phyloP scores from a whole-genome alignment of 371 early-diverging fungal genomes.

The Mucor saturninus region DNA sequence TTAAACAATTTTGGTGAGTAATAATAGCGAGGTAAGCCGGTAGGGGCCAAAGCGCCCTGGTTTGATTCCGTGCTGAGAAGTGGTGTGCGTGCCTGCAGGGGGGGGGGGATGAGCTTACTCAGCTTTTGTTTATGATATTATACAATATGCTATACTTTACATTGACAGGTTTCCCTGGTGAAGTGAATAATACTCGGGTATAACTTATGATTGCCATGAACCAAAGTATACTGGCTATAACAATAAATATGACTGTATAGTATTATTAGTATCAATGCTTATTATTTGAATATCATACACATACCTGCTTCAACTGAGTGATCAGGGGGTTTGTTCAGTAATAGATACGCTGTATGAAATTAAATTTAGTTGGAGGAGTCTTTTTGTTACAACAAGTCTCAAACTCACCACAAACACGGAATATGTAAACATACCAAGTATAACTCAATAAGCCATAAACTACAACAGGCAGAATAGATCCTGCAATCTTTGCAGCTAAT shows the following conservation, averaged over 20 bases:
- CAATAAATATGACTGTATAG: conserved; percentile 46
- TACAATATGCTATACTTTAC: conserved; percentile 21
- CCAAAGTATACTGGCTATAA: conserved; percentile 50
- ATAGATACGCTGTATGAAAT: conserved; percentile 8
- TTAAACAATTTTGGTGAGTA: conserved; percentile 41
- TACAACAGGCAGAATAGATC: conserved; percentile 39
- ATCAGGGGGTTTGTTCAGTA: conserved; percentile 18
- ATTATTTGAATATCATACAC: background rate
- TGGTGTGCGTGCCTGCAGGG: conserved; percentile 21
- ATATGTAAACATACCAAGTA: conserved; percentile 59
- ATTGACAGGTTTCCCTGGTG: conserved; percentile 53
- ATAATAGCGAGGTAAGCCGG: conserved; percentile 30
- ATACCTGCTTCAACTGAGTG: conserved; percentile 41
- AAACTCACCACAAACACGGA: conserved; percentile 58
- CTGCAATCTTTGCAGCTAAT: conserved; percentile 24
- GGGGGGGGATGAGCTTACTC: conserved; percentile 6
- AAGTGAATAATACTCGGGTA: conserved; percentile 47
- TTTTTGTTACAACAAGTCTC: background rate
- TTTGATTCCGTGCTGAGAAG: conserved; percentile 15
- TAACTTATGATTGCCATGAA: conserved; percentile 51
- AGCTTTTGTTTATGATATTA: background rate
- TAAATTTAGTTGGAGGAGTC: background rate
- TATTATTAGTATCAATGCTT: background rate
- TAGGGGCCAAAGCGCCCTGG: conserved; percentile 11
- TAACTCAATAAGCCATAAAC: conserved; percentile 44